These are phyloP conservation scores for Alloascoidea hylecoeti DNA, from an alignment of 805 yeast species.

Conservation along the genomic window DNA sequence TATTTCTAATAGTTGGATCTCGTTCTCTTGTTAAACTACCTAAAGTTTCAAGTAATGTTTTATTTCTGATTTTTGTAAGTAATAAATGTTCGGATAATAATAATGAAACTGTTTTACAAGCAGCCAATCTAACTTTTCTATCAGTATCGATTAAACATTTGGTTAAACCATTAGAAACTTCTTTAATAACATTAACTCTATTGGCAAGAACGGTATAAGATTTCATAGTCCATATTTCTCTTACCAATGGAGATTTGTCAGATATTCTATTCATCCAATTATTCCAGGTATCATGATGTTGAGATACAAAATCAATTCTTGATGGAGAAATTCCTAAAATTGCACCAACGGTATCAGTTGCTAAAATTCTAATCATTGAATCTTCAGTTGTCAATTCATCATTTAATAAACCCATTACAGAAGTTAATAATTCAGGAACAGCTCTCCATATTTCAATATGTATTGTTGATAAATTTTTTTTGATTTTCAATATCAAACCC, in stretches of 20 bases:
- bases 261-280: conserved; percentile 66
- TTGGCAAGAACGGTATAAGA: conserved; percentile 30
- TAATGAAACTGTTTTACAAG: conserved; percentile 36
- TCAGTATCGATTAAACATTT: conserved; percentile 66
- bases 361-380: conserved; percentile 43
- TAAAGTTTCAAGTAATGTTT: conserved; percentile 35
- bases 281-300: conserved; percentile 46
- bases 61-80: conserved; percentile 31
- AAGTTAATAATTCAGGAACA: conserved; percentile 58
- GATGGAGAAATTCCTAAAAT: conserved; percentile 37
- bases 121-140: conserved; percentile 51
- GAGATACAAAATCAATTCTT: conserved; percentile 39
- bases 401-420: conserved; percentile 67
- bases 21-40: conserved; percentile 61
- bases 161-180: conserved; percentile 36
- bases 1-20: conserved; percentile 45
- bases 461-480: conserved; percentile 5
- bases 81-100: conserved; percentile 16
- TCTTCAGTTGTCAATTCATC: conserved; percentile 63
- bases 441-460: conserved; percentile 57
- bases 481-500: conserved; percentile 9
- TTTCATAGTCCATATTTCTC: conserved; percentile 58
- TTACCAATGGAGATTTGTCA: conserved; percentile 50
- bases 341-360: conserved; percentile 61
- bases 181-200: conserved; percentile 29